Base-by-base conservation (phyloP, 495 filamentous ascomycete species). In the Trichoderma reesei region DNA sequence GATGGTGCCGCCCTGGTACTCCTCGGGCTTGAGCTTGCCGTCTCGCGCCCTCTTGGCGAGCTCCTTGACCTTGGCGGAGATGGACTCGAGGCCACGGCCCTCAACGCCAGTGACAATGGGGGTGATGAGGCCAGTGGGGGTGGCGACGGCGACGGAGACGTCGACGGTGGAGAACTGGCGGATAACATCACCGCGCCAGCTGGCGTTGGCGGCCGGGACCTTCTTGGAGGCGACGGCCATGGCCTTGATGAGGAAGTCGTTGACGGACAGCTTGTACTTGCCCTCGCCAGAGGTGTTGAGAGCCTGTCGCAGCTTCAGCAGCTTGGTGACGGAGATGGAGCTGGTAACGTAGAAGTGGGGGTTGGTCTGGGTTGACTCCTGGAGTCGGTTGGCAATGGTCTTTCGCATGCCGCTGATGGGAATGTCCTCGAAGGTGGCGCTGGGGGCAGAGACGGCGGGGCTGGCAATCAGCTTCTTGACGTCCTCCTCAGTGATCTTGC, bases 171-270 rank as follows among this genome's bases (percentile, higher is more conserved):
- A 88, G 85, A 90, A 90, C 78, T 96, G 90, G 66, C 94, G 91
- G 75, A 98, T 95, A 60, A 92, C 80, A 64, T 90, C 91, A 69
- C 88, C 89, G 63, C 83, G 87, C 92, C 95, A 98, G 72, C 89
- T 90, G 63, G 91, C 93, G 83, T 98, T 98, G 75, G 95, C 95
- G 65, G 88, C 84, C 10, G 94, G 94, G 36, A 97, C 91, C 83
- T 95, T 97, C 78, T 88, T 87, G 72, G 87, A 90, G 62, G 94
- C 95, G 65, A 88, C 81, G 63, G 85, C 91, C 59, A 91, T 88
- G 59, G 95, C 94, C 84, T 99, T 99, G 83, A 99, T 89, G 44
- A 99, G 81, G 84, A 99, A 99, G 79, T 99, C 94, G 75, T 99
- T 99, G 77, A 99, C 89, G 16, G 91, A 96, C 41, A 99, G 90